A percentile compares a stretch with the other conserved stretches of the same genome.
Conservation (phyloP, 129 eudicot species). For the Flaveria trinervia region DNA sequence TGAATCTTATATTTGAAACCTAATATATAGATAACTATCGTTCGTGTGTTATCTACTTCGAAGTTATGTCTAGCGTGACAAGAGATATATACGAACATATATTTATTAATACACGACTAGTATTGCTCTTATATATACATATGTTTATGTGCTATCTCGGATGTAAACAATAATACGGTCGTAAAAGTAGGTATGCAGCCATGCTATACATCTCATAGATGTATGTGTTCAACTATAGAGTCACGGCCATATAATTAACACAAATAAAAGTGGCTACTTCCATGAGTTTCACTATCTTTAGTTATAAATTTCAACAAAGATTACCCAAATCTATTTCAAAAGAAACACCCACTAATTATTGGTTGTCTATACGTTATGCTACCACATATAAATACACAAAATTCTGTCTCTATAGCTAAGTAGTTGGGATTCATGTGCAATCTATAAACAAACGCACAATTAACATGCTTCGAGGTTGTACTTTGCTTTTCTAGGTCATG, state of each 20-base stretch:
- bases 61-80: too few relatives aligned
- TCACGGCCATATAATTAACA: too few relatives aligned
- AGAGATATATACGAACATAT: too few relatives aligned
- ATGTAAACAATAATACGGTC: neutral
- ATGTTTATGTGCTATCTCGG: neutral
- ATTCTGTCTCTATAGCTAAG: constrained; percentile 31
- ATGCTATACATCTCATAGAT: neutral
- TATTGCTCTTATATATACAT: too few relatives aligned
- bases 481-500: constrained; percentile 36
- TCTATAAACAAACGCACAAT: constrained; percentile 25
- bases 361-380: constrained; percentile 14
- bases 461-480: constrained; percentile 37
- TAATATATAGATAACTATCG: too few relatives aligned
- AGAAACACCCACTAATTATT: constrained; percentile 29
- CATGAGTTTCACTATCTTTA: too few relatives aligned
- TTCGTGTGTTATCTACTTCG: too few relatives aligned
- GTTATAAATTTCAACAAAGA: constrained; percentile 3
- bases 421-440: constrained; percentile 39
- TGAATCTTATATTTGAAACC: too few relatives aligned
- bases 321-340: constrained; percentile 38
- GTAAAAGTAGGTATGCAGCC: neutral
- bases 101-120: too few relatives aligned
- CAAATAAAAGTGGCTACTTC: too few relatives aligned
- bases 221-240: too few relatives aligned
- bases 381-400: constrained; percentile 40